Base-by-base conservation (phyloP, 2,329 filamentous ascomycete genomes). In the Microcera coccophila region DNA sequence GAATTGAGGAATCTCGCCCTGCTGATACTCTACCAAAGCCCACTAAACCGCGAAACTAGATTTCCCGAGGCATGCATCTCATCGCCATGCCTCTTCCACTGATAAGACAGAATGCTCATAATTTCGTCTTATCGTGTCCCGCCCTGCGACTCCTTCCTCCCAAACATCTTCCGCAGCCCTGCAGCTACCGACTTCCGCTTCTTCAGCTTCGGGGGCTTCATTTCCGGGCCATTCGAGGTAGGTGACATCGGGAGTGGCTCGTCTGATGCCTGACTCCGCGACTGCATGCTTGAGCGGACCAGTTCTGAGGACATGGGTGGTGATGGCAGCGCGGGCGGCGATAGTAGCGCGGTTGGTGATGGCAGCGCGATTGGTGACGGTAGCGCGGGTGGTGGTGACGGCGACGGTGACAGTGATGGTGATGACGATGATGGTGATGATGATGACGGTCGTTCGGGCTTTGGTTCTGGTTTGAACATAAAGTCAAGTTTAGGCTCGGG, bases 151-250 rank as follows among this genome's bases (percentile, higher is more conserved):
- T 55, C 45, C 16, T 54, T 65, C 53, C 59, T 65, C n/a, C 62
- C 58, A 50, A 72, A 72, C 7, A 72, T 55, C 28, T 61, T 62
- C 51, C 62, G 64, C 22, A 73, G 51, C 15, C 67, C 65, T 5
- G 63, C 60, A 15, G 62, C 65, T 42, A 59, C 65, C 3, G 66
- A 62, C 31, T 62, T 59, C 43, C 62, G 66, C 39, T 54, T 62
- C 26, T 52, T 55, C 43, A 58, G 32, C 9, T 44, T 53, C 26
- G 21, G 32, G 14, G 49, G 11, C 15, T 18, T 48, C 22, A 37
- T 22, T 19, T 36, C 15, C 17, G 20, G 7, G 35, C 33, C 16
- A 19, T 28, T 37, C 12, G 41, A 38, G 8, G 32, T 12, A 17
- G 22, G 22, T 26, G 22, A 12, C 22, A 26, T 26, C 22, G 7